A percentile compares a stretch with the other conserved stretches of the same genome.
phyloP scores from a whole-genome alignment of 768 basidiomycete species.

The Pulveroboletus sp. region DNA sequence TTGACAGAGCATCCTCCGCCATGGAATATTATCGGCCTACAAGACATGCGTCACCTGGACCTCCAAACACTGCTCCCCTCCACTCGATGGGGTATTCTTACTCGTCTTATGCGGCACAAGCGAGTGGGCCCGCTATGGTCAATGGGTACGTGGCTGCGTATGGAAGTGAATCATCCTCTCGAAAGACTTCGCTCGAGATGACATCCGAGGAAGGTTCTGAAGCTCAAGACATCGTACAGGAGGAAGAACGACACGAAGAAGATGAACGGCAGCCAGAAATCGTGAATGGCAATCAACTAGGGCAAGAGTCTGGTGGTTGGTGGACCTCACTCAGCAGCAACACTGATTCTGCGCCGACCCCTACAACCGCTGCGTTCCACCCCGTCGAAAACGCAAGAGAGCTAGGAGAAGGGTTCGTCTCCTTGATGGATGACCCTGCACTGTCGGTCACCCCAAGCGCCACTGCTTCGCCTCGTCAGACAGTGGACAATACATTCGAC shows the following conservation, averaged over 20 bases:
- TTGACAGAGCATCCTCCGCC: conserved; percentile 74
- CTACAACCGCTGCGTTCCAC: conserved; percentile 66
- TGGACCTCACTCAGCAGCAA: conserved; percentile 52
- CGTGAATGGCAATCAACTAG: conserved; percentile 32
- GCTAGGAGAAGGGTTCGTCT: conserved; percentile 65
- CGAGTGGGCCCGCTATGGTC: conserved; percentile 25
- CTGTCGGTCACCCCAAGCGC: conserved; percentile 36
- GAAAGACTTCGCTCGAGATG: conserved; percentile 30
- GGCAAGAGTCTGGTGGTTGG: conserved; percentile 48
- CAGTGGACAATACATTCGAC: conserved; percentile 18
- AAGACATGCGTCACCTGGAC: conserved; percentile 50
- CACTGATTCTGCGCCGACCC: conserved; percentile 48
- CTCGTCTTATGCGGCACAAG: conserved; percentile 28
- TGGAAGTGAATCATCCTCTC: conserved; percentile 29
- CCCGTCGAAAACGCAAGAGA: conserved; percentile 44
- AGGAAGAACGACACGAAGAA: conserved; percentile 8
- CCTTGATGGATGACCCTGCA: conserved; percentile 67
- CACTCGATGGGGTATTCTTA: conserved; percentile 31
- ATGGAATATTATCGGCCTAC: conserved; percentile 61
- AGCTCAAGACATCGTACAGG: neutral
- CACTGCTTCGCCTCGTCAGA: conserved; percentile 9
- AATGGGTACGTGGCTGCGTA: conserved; percentile 38
- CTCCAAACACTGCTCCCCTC: conserved; percentile 53
- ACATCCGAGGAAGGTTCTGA: conserved; percentile 26
- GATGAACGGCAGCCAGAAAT: neutral